A percentile compares a stretch with the other conserved stretches of the same genome.
Evolutionary conservation across 108 stramenopile species (phyloP).

Genomic region (Pelagomonas calceolata): DNA sequence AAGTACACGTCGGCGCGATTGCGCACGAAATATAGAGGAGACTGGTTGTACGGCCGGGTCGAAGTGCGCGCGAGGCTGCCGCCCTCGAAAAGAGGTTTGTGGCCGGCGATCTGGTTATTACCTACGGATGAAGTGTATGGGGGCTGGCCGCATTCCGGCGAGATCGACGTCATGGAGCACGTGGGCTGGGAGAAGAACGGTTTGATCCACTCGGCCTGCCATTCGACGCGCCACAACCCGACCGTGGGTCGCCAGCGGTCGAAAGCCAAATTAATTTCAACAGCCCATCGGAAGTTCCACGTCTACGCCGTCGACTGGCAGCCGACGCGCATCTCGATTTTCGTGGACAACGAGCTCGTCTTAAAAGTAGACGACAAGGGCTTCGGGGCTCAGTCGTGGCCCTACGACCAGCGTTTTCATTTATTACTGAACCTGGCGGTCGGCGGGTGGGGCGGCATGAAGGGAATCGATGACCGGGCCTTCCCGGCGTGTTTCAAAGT

Average conservation of each 20-base stretch:
- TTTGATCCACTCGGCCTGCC: background rate
- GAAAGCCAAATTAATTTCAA: background rate
- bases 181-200: background rate
- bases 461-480: background rate
- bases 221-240: background rate
- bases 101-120: background rate
- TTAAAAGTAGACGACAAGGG: background rate
- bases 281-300: background rate
- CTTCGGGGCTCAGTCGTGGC: background rate
- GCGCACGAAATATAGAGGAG: background rate
- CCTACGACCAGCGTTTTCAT: background rate
- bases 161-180: conserved; percentile 1
- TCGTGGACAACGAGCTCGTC: background rate
- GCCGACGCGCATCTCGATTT: background rate
- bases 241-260: background rate
- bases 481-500: background rate
- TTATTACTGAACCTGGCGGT: background rate
- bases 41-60: background rate
- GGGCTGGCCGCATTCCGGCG: background rate
- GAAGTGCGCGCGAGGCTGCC: background rate
- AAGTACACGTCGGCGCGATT: background rate
- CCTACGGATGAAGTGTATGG: background rate
- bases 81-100: background rate
- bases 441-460: background rate
- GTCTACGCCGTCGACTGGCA: background rate